Evolutionary conservation across 148 eudicot genomes (phyloP).

Genomic region (Arctostaphylos glauca): DNA sequence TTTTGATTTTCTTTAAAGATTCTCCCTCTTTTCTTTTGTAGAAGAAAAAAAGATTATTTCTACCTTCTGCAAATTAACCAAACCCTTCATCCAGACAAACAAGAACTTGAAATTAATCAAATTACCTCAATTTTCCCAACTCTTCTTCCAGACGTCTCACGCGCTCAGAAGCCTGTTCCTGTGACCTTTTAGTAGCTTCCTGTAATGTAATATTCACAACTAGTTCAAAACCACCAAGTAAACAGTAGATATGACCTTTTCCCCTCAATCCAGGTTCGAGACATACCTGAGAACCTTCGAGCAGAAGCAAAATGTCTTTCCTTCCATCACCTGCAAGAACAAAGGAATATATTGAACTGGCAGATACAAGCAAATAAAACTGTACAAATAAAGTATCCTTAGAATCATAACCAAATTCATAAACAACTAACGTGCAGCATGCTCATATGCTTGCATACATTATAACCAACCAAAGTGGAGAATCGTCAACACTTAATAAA

Average conservation of each 20-base stretch:
- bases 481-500: background rate
- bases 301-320: conserved; percentile 49
- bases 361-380: background rate
- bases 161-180: conserved; percentile 62
- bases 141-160: conserved; percentile 72
- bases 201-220: conserved; percentile 18
- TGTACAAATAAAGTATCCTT: background rate
- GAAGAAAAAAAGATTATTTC: background rate
- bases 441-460: background rate
- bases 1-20: too few relatives aligned
- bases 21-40: background rate
- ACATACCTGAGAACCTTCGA: conserved; percentile 54
- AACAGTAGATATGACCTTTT: background rate
- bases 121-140: conserved; percentile 44
- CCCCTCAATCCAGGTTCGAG: background rate
- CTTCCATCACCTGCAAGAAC: conserved; percentile 41
- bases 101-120: background rate
- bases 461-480: background rate
- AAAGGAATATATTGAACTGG: background rate
- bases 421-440: conserved; percentile 6
- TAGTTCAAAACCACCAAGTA: background rate
- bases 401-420: background rate
- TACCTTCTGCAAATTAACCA: background rate
- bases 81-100: background rate
- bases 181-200: conserved; percentile 54